phyloP scores from a whole-genome alignment of 768 basidiomycete species.

The Roridomyces roridus region DNA sequence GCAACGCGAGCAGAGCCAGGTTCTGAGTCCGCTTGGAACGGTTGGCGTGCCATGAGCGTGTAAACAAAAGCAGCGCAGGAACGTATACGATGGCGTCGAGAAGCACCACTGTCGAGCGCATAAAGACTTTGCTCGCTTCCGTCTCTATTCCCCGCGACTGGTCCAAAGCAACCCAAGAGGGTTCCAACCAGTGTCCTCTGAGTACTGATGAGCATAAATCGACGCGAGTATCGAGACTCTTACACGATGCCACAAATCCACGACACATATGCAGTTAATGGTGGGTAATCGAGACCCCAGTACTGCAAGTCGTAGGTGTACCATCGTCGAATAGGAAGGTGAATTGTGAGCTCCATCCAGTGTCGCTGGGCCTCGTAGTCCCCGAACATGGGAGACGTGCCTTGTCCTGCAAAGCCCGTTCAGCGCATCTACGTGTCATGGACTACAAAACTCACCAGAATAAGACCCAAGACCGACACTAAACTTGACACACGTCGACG shows the following conservation, averaged over 20 bases:
- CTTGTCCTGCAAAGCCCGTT: slow-evolving; percentile 54
- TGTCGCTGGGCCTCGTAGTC: slow-evolving; percentile 95
- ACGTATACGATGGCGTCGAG: slow-evolving; percentile 78
- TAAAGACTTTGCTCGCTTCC: slow-evolving; percentile 69
- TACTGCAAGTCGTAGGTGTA: slow-evolving; percentile 89
- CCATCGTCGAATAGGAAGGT: slow-evolving; percentile 80
- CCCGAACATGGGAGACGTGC: slow-evolving; percentile 83
- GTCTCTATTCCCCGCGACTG: slow-evolving; percentile 77
- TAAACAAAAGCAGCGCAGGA: slow-evolving; percentile 74
- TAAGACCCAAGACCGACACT: slow-evolving; percentile 78
- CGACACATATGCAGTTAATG: slow-evolving; percentile 88
- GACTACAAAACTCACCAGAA: slow-evolving; percentile 63
- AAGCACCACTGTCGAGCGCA: slow-evolving; percentile 78
- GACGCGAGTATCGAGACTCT: neutral
- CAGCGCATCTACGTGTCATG: neutral
- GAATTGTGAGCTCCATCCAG: slow-evolving; percentile 92
- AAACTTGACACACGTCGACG: slow-evolving; percentile 67
- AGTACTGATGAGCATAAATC: neutral
- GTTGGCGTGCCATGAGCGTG: slow-evolving; percentile 65
- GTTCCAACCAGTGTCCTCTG: slow-evolving; percentile 47
- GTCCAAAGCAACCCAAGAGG: slow-evolving; percentile 74
- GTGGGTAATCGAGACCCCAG: slow-evolving; percentile 97
- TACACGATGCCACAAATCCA: slow-evolving; percentile 83
- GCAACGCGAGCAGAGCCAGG: slow-evolving; percentile 68
- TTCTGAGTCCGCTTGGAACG: slow-evolving; percentile 83